Evolutionary conservation across 805 yeast species (phyloP), one percentile per base, ranked within the genome.

Genomic region (Yarrowia sp.): DNA sequence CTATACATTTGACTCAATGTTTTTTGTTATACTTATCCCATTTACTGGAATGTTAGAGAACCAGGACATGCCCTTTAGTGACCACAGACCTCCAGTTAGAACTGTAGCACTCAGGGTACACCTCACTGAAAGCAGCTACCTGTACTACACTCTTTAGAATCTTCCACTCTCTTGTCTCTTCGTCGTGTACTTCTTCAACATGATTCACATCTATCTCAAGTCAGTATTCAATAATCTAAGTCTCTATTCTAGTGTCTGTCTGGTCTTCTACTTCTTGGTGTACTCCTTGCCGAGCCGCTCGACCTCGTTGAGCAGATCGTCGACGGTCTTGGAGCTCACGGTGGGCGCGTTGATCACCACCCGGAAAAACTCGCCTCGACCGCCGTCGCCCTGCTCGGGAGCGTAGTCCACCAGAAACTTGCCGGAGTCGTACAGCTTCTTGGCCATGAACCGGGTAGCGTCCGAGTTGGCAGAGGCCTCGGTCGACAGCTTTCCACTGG

Each of bases 271-370:
- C 15, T 56, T 56, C 38, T 42, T 33, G 2, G 20, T 14, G 17
- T 58, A 58, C 50, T 58, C 66, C 55, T 46, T 50, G 12, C 85
- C 85, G 36, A 79, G 71, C n/a, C 69, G 50, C 39, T 80, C 74
- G 36, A 85, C 80, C 17, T 76, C 73, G 0, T 72, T 77, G 9
- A 85, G 76, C 39, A 86, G 75, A 60, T 76, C 79, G 71, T 85
- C 87, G 19, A 84, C 78, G 0, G 79, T 74, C n/a, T 70, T 76
- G 52, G 78, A 78, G 14, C 82, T 77, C 2, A 86, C 82, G 69
- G 73, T 79, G 1, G 96, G 95, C 64, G 92, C 86, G 76, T 89
- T 89, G 77, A 91, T 87, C 7, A 91, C 97, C 14, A 89, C 94
- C 68, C 97, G 80, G 81, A 91, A 91, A 74, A 91, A 91, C 76